phyloP scores from a whole-genome alignment of 169 alveolate genomes.

The Cryptosporidium felis region DNA sequence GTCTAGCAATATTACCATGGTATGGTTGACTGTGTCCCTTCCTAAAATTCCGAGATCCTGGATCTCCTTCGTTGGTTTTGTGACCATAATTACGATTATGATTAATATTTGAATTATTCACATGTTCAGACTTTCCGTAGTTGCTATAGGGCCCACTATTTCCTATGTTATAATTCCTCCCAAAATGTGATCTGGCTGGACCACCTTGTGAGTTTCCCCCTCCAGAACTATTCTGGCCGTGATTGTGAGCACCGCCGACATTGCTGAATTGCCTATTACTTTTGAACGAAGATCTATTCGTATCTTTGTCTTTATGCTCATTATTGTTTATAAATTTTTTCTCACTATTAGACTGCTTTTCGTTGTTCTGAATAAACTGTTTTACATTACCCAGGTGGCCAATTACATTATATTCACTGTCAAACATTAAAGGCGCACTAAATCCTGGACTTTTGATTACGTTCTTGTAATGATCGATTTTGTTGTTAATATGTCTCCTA shows the following conservation, averaged over 20 bases:
- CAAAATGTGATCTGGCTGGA: neutral
- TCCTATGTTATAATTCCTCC: neutral
- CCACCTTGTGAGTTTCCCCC: neutral
- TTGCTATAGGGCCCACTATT: neutral
- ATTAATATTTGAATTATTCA: neutral
- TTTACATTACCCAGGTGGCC: conserved; percentile 34
- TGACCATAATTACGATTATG: neutral
- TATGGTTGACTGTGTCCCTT: neutral
- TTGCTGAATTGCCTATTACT: neutral
- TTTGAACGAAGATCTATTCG: neutral
- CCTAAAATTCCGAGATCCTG: neutral
- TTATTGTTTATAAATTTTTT: neutral
- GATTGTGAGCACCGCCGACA: neutral
- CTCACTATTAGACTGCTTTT: neutral
- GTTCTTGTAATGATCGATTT: conserved; percentile 94
- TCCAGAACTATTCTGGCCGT: neutral
- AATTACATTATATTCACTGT: conserved; percentile 30
- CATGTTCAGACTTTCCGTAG: neutral
- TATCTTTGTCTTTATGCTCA: neutral
- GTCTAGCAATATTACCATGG: neutral
- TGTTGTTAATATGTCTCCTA: conserved; percentile 95
- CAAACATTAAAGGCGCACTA: conserved; percentile 19
- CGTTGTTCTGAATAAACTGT: neutral
- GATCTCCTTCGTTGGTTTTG: neutral
- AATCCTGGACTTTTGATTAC: conserved; percentile 35